A percentile compares a stretch with the other conserved stretches of the same genome.
phyloP scores from a whole-genome alignment of 176 grass and related monocot species.

The Echinochloa phyllopogon region DNA sequence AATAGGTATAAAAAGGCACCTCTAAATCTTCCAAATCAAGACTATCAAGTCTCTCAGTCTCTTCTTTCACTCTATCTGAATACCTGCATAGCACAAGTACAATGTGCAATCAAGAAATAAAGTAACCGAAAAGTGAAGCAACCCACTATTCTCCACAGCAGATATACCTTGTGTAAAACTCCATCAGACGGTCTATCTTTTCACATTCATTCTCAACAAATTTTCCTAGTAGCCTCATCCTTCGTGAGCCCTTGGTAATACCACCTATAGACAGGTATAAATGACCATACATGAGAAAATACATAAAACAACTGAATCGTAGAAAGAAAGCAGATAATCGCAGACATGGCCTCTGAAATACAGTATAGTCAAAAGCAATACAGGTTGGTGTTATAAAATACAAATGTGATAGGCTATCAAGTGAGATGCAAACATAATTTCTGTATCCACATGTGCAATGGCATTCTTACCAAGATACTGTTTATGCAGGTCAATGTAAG shows the following conservation, averaged over 20 bases:
- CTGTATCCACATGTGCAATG: neutral
- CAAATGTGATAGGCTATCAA: slow-evolving; percentile 1
- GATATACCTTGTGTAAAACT: slow-evolving; percentile 77
- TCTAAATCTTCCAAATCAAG: slow-evolving; percentile 94
- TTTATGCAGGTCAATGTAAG: slow-evolving; percentile 4
- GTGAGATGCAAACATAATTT: neutral
- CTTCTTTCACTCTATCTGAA: slow-evolving; percentile 92
- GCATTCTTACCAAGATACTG: neutral
- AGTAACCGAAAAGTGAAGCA: slow-evolving; percentile 9
- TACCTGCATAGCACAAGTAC: slow-evolving; percentile 58
- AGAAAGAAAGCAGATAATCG: neutral
- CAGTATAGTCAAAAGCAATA: neutral
- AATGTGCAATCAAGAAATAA: slow-evolving; percentile 35
- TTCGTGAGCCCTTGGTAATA: slow-evolving; percentile 90
- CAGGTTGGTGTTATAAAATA: neutral
- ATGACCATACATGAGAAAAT: slow-evolving; percentile 26
- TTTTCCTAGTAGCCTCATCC: slow-evolving; percentile 87
- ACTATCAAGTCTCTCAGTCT: slow-evolving; percentile 67
- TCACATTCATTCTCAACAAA: slow-evolving; percentile 99
- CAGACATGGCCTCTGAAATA: neutral
- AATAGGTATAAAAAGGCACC: slow-evolving; percentile 47
- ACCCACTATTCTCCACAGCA: slow-evolving; percentile 19
- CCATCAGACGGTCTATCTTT: slow-evolving; percentile 95
- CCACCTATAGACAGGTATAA: slow-evolving; percentile 61
- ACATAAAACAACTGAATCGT: neutral